phyloP scores from a whole-genome alignment of 1,284 basidiomycete genomes.

The Sanghuangporus baumii region DNA sequence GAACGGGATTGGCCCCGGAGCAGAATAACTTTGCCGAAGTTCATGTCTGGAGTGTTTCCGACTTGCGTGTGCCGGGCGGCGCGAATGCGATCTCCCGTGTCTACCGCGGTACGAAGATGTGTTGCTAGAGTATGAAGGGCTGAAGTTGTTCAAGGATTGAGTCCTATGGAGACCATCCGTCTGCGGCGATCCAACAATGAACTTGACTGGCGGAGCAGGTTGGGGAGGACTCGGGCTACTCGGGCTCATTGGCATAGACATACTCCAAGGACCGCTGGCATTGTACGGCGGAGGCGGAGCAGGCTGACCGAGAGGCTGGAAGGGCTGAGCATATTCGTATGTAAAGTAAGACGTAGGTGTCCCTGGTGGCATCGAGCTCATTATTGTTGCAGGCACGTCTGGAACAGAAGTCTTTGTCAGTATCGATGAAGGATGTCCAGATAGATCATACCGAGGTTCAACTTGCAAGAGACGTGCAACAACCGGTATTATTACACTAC shows the following conservation, averaged over 20 bases:
- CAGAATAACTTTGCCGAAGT: not conserved
- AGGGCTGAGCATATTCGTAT: not conserved
- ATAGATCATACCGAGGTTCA: not conserved
- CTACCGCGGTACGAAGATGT: not conserved
- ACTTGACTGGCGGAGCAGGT: not conserved
- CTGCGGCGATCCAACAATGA: not conserved
- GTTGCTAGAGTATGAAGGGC: not conserved
- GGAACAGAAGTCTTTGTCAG: not conserved
- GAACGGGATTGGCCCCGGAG: not conserved
- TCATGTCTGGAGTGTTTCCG: not conserved
- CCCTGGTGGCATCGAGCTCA: not conserved
- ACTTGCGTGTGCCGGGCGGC: not conserved
- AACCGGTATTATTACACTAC: too few relatives aligned
- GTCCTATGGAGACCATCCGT: not conserved
- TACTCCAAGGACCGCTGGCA: not conserved
- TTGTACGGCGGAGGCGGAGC: not conserved
- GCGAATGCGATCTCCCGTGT: not conserved
- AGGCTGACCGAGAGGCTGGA: slow-evolving; percentile 2
- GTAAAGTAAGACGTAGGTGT: not conserved
- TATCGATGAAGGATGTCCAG: not conserved
- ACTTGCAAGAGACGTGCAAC: not conserved
- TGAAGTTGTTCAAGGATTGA: not conserved
- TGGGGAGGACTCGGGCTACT: not conserved
- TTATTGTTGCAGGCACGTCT: not conserved
- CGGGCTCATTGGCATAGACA: not conserved